Percentiles rank a stretch among this genome's conserved stretches.
phyloP scores from a whole-genome alignment of 2,329 filamentous ascomycete genomes.

The Triangularia setosa region DNA sequence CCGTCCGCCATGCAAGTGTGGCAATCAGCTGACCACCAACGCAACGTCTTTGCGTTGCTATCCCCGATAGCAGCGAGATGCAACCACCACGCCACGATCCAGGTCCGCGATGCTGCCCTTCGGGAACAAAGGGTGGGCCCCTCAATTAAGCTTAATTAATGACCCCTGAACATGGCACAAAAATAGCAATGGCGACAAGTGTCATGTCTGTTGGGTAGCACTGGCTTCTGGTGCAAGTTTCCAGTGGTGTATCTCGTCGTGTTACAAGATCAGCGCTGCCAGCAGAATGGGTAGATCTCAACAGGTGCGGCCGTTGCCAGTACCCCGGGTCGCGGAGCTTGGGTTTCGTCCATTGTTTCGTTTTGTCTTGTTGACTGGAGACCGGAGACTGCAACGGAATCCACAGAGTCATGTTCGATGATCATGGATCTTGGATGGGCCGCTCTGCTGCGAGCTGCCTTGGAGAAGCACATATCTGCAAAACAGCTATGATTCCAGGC shows the following conservation, averaged over 20 bases:
- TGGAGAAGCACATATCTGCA: neutral
- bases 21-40: slow-evolving; percentile 20
- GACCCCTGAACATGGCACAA: slow-evolving; percentile 27
- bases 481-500: neutral
- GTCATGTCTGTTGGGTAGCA: slow-evolving; percentile 5
- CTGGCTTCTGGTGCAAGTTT: neutral
- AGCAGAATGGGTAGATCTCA: slow-evolving; percentile 6
- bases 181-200: slow-evolving; percentile 32
- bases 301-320: slow-evolving; percentile 6
- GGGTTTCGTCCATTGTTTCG: neutral
- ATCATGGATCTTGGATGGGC: no score
- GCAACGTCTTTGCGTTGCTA: slow-evolving; percentile 1
- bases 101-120: slow-evolving; percentile 19
- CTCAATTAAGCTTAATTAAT: slow-evolving; percentile 38
- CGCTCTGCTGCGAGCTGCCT: neutral
- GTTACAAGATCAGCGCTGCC: slow-evolving; percentile 17
- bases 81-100: slow-evolving; percentile 17
- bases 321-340: slow-evolving; percentile 16
- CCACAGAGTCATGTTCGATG: neutral
- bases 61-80: slow-evolving; percentile 13
- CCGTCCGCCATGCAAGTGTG: neutral
- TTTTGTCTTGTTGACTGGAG: neutral
- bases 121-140: slow-evolving; percentile 18
- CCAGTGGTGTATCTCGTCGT: neutral
- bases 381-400: neutral